Base-by-base conservation (phyloP, 2,329 filamentous ascomycete species). In the Atkinsonella hypoxylon region DNA sequence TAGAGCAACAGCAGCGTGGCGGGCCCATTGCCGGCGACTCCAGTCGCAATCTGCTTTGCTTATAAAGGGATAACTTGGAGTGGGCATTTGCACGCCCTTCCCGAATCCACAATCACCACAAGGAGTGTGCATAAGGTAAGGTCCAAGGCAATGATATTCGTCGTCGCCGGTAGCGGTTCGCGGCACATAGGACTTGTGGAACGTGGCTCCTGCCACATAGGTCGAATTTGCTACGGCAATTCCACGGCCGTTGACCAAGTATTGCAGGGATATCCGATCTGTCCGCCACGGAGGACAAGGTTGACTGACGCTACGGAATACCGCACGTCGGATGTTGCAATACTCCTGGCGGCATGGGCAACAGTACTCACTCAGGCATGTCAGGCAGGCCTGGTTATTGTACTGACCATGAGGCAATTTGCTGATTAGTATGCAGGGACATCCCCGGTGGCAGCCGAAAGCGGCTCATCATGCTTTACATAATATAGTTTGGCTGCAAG, bases 401-500 rank as follows among this genome's bases (percentile, higher is more conserved):
- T 26, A 32, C 8, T 30, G n/a, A 17, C 45, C 31, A 39, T 42
- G 41, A 42, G 40, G 45, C 20, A 44, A 45, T 47, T 48, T 40
- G 46, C 50, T 43, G 41, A 17, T 31, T 48, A 18, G 34, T 13
- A 36, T 45, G 26, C 50, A 51, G 45, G 50, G 50, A 51, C 34
- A 30, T 34, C 50, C 50, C 22, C 30, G 50, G 22, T 43, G n/a
- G 26, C 50, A 13, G 17, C 50, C 30, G 22, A 44, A n/a, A n/a
- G n/a, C n/a, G 18, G 50, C 17, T 43, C 39, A 42, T 39, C 2
- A 17, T 42, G 31, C 34, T 12, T 38, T 22, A 41, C 39, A 18
- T 22, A 22, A 2, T 34, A 34, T 34, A 41, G 15, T 48, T 34
- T 36, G 22, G 34, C 50, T 44, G n/a, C n/a, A 26, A 45, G 41